Conservation (phyloP, 768 basidiomycete species). For the Sarcomyxa edulis region DNA sequence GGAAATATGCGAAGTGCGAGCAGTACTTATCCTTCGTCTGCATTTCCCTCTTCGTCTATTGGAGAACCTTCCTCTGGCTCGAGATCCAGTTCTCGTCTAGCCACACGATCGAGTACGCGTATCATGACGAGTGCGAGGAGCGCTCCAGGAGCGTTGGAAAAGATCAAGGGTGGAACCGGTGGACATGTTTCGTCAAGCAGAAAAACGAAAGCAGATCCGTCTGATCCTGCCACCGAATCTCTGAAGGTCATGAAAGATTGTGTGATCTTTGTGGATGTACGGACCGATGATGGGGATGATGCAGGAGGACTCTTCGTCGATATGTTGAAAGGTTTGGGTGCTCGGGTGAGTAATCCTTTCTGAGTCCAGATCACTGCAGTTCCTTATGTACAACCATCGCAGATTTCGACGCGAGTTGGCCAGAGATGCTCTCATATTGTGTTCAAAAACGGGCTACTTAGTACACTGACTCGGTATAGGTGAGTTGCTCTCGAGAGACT, state of each 20-base stretch:
- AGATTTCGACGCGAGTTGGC: slow-evolving; percentile 64
- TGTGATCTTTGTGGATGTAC: slow-evolving; percentile 82
- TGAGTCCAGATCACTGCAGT: not conserved
- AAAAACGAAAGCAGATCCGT: slow-evolving; percentile 10
- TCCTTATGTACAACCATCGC: too few species aligned
- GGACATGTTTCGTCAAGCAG: slow-evolving; percentile 15
- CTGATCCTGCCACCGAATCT: slow-evolving; percentile 22
- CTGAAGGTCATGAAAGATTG: slow-evolving; percentile 67
- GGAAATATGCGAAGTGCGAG: slow-evolving; percentile 33
- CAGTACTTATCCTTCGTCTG: slow-evolving; percentile 27
- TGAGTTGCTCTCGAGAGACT: slow-evolving; percentile 20
- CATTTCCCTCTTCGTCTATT: too few species aligned
- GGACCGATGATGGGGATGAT: slow-evolving; percentile 78
- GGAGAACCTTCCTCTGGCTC: too few species aligned
- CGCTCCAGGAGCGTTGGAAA: slow-evolving; percentile 6
- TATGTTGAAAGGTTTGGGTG: slow-evolving; percentile 76
- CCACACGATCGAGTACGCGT: slow-evolving; percentile 24
- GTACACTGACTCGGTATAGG: slow-evolving; percentile 72
- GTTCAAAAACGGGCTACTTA: slow-evolving; percentile 75
- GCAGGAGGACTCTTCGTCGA: slow-evolving; percentile 78
- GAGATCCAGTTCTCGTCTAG: not conserved
- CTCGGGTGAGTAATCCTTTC: slow-evolving; percentile 50
- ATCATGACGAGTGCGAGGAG: slow-evolving; percentile 15
- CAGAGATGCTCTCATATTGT: slow-evolving; percentile 80
- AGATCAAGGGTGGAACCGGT: slow-evolving; percentile 12